These are phyloP conservation scores for Grammothele lineata DNA, from an alignment of 768 basidiomycete species.

Conservation along the genomic window DNA sequence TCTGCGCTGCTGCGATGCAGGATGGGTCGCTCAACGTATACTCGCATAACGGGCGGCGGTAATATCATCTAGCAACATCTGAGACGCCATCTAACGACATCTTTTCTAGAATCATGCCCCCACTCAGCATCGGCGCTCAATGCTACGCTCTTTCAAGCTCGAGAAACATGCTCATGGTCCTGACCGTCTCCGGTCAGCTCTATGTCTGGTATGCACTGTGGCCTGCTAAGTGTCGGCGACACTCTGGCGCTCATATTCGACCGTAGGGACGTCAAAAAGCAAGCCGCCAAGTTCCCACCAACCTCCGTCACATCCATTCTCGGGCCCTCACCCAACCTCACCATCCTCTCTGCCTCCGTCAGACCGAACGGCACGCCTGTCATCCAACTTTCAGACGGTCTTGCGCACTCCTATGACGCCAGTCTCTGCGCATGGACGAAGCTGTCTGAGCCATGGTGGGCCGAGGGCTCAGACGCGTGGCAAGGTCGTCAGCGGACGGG, in stretches of 20 bases:
- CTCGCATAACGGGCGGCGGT: constrained; percentile 82
- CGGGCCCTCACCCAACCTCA: constrained; percentile 48
- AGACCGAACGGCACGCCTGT: constrained; percentile 80
- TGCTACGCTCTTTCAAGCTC: constrained; percentile 65
- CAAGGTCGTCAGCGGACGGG: constrained; percentile 59
- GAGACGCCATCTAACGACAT: background rate
- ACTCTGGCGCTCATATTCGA: constrained; percentile 2
- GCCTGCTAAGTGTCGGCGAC: no score
- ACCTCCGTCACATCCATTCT: constrained; percentile 60
- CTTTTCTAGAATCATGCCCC: constrained; percentile 66
- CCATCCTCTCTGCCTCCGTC: constrained; percentile 59
- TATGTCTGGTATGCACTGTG: constrained; percentile 79
- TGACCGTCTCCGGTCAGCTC: constrained; percentile 72
- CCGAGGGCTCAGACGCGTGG: constrained; percentile 80
- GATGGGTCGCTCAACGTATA: constrained; percentile 85
- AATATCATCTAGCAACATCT: constrained; percentile 17
- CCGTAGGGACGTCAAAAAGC: constrained; percentile 76
- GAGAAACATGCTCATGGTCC: constrained; percentile 59
- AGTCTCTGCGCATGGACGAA: constrained; percentile 66
- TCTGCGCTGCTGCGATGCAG: constrained; percentile 73
- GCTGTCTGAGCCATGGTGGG: constrained; percentile 81
- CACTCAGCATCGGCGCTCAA: constrained; percentile 66
- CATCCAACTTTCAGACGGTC: constrained; percentile 71
- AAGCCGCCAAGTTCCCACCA: constrained; percentile 60
- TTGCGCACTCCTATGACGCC: constrained; percentile 75